Evolutionary conservation across 2,329 filamentous ascomycete species (phyloP).

Genomic region (Fusarium sp.): DNA sequence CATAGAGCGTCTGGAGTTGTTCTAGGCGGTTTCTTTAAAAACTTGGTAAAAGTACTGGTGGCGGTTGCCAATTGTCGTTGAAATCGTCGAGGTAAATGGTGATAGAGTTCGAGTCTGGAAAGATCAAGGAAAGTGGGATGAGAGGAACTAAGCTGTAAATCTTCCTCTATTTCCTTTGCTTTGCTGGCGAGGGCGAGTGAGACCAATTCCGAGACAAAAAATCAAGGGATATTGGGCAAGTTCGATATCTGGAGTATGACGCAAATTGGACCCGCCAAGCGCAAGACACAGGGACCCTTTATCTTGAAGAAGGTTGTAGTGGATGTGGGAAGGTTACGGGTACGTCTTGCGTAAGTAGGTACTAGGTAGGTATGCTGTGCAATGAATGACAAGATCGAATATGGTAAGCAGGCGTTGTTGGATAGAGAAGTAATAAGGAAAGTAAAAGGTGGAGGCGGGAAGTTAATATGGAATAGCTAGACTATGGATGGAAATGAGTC

Average conservation of each 20-base stretch:
- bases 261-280: constrained; percentile 43
- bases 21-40: constrained; percentile 23
- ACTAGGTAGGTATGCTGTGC: constrained; percentile 11
- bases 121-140: not conserved
- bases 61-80: constrained; percentile 13
- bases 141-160: constrained; percentile 8
- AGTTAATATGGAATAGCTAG: constrained; percentile 18
- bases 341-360: constrained; percentile 20
- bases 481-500: constrained; percentile 31
- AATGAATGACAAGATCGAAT: constrained; percentile 4
- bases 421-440: constrained; percentile 9
- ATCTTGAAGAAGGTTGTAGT: constrained; percentile 34
- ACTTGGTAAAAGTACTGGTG: not conserved
- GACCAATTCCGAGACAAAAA: constrained; percentile 30
- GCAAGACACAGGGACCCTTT: constrained; percentile 46
- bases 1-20: constrained; percentile 33
- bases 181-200: constrained; percentile 18
- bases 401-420: constrained; percentile 2
- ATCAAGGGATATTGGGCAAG: constrained; percentile 32
- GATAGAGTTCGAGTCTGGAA: not conserved
- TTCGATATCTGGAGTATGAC: constrained; percentile 43
- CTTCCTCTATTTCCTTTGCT: constrained; percentile 3
- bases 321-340: constrained; percentile 23
- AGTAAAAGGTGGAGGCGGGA: constrained; percentile 21
- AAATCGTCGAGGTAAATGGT: constrained; percentile 4